These are phyloP conservation scores for Xylariales sp. DNA, from an alignment of 2,329 filamentous ascomycete species.

Conservation along the genomic window DNA sequence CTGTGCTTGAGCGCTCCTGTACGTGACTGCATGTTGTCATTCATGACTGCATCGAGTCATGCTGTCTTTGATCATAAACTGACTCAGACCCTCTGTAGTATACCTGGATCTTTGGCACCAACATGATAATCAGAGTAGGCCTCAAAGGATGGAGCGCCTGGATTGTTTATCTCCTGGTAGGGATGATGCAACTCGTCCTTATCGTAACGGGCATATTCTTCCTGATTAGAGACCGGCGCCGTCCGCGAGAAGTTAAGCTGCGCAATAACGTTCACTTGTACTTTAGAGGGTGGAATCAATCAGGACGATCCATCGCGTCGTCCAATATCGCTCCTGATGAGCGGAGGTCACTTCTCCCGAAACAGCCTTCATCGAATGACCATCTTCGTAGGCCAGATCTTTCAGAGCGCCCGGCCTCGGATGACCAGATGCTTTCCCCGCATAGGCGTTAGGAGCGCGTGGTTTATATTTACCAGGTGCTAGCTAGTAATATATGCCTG, in stretches of 20 bases:
- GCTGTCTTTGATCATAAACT: neutral
- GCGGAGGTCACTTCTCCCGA: too few relatives aligned
- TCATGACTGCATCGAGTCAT: too few relatives aligned
- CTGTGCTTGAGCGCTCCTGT: constrained; percentile 12
- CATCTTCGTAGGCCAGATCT: too few relatives aligned
- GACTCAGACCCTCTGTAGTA: constrained; percentile 8
- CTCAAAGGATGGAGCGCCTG: constrained; percentile 16
- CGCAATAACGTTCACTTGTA: constrained; percentile 5
- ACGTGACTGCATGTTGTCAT: too few relatives aligned
- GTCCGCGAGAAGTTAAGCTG: constrained; percentile 4
- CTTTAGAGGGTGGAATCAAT: constrained; percentile 10
- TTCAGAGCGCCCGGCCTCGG: too few relatives aligned
- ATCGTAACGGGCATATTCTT: constrained; percentile 15
- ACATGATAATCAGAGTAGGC: constrained; percentile 14
- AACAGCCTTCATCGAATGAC: too few relatives aligned
- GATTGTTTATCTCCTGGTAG: constrained; percentile 17
- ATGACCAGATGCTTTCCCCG: too few relatives aligned
- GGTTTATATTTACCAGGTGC: too few relatives aligned
- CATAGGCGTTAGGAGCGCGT: too few relatives aligned
- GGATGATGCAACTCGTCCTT: constrained; percentile 17
- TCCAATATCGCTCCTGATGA: too few relatives aligned
- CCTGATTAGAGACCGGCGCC: constrained; percentile 11
- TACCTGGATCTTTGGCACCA: constrained; percentile 21
- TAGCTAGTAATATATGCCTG: too few relatives aligned
- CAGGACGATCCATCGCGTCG: constrained; percentile 7